Conservation (phyloP, 2,329 filamentous ascomycete species). For the Venturia nashicola region DNA sequence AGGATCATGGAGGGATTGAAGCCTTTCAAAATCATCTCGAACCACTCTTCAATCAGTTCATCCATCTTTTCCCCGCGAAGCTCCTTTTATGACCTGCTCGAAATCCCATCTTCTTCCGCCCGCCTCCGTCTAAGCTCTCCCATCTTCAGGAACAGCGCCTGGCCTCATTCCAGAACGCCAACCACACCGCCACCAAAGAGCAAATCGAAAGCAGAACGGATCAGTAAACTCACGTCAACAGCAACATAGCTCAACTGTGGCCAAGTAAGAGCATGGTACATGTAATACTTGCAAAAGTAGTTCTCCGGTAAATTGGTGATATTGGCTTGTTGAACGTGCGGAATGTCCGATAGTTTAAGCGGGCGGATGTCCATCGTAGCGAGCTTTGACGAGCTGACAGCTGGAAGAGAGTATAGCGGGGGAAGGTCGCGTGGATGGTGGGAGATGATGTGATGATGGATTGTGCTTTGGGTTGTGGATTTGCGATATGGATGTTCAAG, state of each 20-base stretch:
- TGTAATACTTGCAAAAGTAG: constrained; percentile 99
- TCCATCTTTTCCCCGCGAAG: not conserved
- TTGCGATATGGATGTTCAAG: not conserved
- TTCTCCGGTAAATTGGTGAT: constrained; percentile 98
- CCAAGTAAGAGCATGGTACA: constrained; percentile 98
- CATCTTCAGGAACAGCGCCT: not conserved
- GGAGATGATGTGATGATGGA: not conserved
- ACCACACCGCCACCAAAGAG: not conserved
- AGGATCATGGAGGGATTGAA: not conserved
- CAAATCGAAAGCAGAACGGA: not conserved
- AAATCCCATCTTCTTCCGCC: not conserved
- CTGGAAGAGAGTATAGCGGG: not conserved
- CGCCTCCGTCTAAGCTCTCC: not conserved
- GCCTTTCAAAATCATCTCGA: not conserved
- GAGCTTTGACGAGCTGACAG: not conserved
- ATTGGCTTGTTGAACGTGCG: constrained; percentile 93
- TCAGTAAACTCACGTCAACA: constrained; percentile 50
- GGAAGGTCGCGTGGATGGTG: not conserved
- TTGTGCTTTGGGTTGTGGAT: not conserved
- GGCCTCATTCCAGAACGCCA: no score
- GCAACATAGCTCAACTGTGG: constrained; percentile 94
- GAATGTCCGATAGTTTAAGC: constrained; percentile 71
- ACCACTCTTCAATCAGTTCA: not conserved
- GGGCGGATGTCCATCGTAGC: constrained; percentile 74
- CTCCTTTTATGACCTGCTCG: not conserved